Evolutionary conservation across 176 grass and related monocot genomes (phyloP), one percentile per base, ranked within the genome.

Genomic region (Eragrostis nindensis): DNA sequence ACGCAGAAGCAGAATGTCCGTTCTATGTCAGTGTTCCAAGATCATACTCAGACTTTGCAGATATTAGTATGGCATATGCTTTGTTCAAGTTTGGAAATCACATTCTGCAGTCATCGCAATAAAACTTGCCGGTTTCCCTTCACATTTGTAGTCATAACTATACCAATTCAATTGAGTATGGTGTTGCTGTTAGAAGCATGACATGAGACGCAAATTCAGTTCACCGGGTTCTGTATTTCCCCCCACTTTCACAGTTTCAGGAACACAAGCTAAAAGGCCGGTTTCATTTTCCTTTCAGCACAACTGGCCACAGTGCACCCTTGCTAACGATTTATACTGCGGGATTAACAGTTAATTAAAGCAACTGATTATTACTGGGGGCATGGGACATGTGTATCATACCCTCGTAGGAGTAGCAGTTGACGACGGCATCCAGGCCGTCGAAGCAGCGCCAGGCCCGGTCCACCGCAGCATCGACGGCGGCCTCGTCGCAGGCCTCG

Each of bases 321-420:
- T 43, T 30, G 3, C 7, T 17, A 25, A 4, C 8, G 1, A 21
- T 8, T 56, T 26, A 17, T 32, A 52, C 10, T 5, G 1, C 13
- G 54, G 7, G 18, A 50, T n/a, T 24, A 55, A 68, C 16, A 42
- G n/a, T n/a, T n/a, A n/a, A 44, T 40, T 36, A 17, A 1, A 17
- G 22, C 32, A 66, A 5, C 8, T 18, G 44, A 74, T 52, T 11
- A 24, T 15, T 11, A 40, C 0, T 49, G 32, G 8, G 27, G 26
- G 5, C n/a, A 21, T 9, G 8, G 18, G 1, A 18, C 30, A 30
- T 44, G 18, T 14, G 14, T 0, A 12, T 29, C 3, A 29, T 87
- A 92, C 95, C 95, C 81, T 98, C 78, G 84, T 87, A 94, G 79
- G 87, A 39, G 87, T 81, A 91, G 83, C 86, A 92, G 47, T 91